phyloP scores from a whole-genome alignment of 1,284 basidiomycete species.

The Cryptococcus neoformans region DNA sequence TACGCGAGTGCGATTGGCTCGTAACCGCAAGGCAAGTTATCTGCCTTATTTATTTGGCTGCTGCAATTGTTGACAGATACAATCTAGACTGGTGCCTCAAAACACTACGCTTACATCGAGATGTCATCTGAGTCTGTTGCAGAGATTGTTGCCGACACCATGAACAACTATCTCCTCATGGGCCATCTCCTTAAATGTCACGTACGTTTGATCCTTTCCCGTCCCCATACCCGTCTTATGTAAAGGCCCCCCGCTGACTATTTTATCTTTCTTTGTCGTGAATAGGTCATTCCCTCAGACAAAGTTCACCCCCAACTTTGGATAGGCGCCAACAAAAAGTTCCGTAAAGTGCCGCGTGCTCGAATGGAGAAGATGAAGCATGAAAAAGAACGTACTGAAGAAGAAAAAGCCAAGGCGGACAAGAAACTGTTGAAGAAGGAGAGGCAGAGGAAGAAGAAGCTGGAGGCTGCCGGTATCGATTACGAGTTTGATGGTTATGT shows the following conservation, averaged over 20 bases:
- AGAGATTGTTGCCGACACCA: conserved; percentile 93
- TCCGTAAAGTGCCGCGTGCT: conserved; percentile 69
- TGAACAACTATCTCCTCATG: conserved; percentile 97
- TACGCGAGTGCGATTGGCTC: conserved; percentile 80
- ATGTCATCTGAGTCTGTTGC: conserved; percentile 87
- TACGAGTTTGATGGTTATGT: conserved; percentile 72
- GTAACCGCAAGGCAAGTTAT: conserved; percentile 78
- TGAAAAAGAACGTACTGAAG: conserved; percentile 80
- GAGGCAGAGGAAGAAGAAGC: conserved; percentile 69
- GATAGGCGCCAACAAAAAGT: conserved; percentile 66
- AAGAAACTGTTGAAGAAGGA: conserved; percentile 74
- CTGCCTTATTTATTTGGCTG: too few species aligned
- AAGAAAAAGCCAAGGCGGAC: conserved; percentile 65
- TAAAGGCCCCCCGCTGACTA: not conserved
- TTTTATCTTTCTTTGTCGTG: not conserved
- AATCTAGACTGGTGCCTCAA: conserved; percentile 81
- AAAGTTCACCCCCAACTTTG: conserved; percentile 84
- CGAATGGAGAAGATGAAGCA: conserved; percentile 69
- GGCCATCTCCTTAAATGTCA: conserved; percentile 90
- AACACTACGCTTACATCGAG: conserved; percentile 97
- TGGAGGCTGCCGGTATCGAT: conserved; percentile 78
- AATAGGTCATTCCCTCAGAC: conserved; percentile 69
- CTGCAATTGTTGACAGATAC: not conserved
- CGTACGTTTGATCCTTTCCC: conserved; percentile 37
- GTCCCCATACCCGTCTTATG: not conserved